Base-by-base conservation (phyloP, 2,329 filamentous ascomycete genomes). In the Aspergillus novofumigatus region DNA sequence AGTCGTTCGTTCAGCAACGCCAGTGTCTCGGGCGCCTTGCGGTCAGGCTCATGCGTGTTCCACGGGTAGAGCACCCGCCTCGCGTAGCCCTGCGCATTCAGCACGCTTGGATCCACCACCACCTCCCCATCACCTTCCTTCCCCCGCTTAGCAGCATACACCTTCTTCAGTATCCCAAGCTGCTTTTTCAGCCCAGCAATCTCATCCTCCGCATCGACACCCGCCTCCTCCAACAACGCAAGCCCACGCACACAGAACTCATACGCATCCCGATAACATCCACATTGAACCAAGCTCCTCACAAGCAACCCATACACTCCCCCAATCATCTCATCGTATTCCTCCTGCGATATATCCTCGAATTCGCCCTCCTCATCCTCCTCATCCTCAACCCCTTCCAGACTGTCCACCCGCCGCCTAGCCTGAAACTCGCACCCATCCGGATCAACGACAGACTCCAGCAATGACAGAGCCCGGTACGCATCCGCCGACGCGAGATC, bases 401-500 rank as follows among this genome's bases (percentile, higher is more conserved):
- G 49, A 2, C 1, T 73, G 3, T 56, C 64, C 61, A 65, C 77
- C 76, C 55, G 72, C 65, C 58, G 77, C 68, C 50, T 88, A 73
- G 91, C 86, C 69, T 94, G 88, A 67, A 92, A 95, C 72, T 97
- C 91, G 64, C 90, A 92, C 42, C 85, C 83, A 60, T 93, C 89
- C 55, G 73, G 73, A 55, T 94, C 87, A 61, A 81, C 75, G 38
- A 91, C 83, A 63, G 94, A 91, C 69, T 97, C 93, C 17, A 89
- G 83, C 49, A 99, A 78, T 3, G 96, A 83, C n/a, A 97, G 81
- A 1, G 92, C 92, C 55, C 89, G 88, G 72, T 97, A 97, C 4
- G 91, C 91, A 78, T 97, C 92, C 35, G 91, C 91, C 10, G 88
- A 87, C 4, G 92, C 92, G 42, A 99, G 83, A 72, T 99, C 94